Evolutionary conservation across 352 stramenopile species (phyloP).

Genomic region (Thalassiosira ordinaria): DNA sequence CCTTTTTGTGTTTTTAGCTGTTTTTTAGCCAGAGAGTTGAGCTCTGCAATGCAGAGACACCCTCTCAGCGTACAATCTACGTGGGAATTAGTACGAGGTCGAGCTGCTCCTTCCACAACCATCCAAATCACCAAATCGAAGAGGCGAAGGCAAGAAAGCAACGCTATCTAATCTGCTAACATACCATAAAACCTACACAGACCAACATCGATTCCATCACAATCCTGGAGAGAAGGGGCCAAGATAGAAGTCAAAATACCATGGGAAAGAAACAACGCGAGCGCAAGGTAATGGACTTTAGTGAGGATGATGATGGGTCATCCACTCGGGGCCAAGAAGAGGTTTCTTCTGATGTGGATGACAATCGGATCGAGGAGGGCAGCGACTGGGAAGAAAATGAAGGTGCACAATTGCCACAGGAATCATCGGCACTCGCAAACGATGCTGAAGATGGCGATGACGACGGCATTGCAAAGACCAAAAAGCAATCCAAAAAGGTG

Average conservation of each 20-base stretch:
- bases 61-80: too few species aligned
- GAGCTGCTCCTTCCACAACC: too few species aligned
- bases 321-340: not conserved
- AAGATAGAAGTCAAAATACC: not conserved
- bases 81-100: too few species aligned
- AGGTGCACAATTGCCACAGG: not conserved
- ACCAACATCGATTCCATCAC: too few species aligned
- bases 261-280: not conserved
- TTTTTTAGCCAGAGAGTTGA: too few species aligned
- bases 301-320: not conserved
- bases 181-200: too few species aligned
- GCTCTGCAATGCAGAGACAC: too few species aligned
- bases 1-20: too few species aligned
- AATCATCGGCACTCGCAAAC: not conserved
- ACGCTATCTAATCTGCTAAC: too few species aligned
- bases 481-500: constrained; percentile 60
- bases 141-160: too few species aligned
- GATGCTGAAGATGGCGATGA: not conserved
- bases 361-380: not conserved
- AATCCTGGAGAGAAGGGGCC: too few species aligned
- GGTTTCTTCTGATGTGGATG: not conserved
- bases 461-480: not conserved
- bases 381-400: not conserved
- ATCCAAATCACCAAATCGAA: too few species aligned
- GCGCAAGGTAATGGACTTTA: not conserved